phyloP scores from a whole-genome alignment of 225 moss, liverwort and hornwort genomes.

The Marchantia paleacea region DNA sequence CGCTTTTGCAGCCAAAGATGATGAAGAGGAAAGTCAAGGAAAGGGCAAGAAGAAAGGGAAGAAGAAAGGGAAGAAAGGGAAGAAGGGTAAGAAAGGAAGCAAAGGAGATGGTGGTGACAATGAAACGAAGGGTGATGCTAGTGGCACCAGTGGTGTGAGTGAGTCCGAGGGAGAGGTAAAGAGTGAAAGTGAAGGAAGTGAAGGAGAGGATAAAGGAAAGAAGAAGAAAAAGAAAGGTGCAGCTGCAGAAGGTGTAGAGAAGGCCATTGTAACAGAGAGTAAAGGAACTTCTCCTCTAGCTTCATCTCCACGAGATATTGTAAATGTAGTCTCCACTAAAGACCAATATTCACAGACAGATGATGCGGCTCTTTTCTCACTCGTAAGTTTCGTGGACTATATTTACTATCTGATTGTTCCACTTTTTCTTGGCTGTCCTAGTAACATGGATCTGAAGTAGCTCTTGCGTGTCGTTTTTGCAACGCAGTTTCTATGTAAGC shows the following conservation, averaged over 20 bases:
- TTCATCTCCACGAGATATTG: not conserved
- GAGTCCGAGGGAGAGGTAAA: slow-evolving; percentile 14
- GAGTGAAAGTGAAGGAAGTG: slow-evolving; percentile 23
- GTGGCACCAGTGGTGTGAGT: not conserved
- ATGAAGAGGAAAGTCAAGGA: not conserved
- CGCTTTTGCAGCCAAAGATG: slow-evolving; percentile 11
- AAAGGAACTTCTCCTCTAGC: slow-evolving; percentile 10
- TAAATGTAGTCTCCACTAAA: not conserved
- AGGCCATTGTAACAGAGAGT: not conserved
- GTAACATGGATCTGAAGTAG: too few species aligned
- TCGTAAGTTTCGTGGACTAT: slow-evolving; percentile 18
- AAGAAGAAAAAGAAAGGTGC: slow-evolving; percentile 13
- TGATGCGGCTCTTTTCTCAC: slow-evolving; percentile 42
- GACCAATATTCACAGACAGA: slow-evolving; percentile 41
- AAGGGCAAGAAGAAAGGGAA: slow-evolving; percentile 7
- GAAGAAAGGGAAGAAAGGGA: slow-evolving; percentile 13
- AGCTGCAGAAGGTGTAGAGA: not conserved
- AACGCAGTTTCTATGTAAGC: too few species aligned
- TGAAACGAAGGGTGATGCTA: slow-evolving; percentile 21
- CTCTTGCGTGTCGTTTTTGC: too few species aligned
- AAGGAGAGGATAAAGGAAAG: slow-evolving; percentile 23
- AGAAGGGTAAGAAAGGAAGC: not conserved
- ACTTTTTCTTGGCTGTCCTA: too few species aligned
- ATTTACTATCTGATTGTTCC: not conserved
- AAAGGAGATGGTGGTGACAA: not conserved